Evolutionary conservation across 73 alveolate genomes (phyloP), one percentile per base, ranked within the genome.

Genomic region (Symbiodinium pilosum): DNA sequence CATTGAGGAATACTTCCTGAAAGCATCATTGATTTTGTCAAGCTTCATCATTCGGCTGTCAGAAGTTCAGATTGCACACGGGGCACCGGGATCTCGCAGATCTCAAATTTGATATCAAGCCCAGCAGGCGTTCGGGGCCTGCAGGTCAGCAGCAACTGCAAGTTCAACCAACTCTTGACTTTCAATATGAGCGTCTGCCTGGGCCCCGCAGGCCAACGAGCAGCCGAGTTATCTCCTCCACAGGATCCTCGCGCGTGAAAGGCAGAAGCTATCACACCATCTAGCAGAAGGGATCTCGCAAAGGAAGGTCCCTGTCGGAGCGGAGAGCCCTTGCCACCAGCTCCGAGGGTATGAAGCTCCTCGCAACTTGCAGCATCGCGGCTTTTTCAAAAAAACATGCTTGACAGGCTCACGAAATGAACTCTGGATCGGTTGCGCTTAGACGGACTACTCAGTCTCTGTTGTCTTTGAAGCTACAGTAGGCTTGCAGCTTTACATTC

Each of bases 341-440:
- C 54, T 91, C 97, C 4, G 97, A 91, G 38, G 97, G 97, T n/a
- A 91, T 91, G 88, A 91, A 91, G 77, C 97, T 91, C 97, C 97
- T 91, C 18, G 30, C 36, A 64, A 36, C 71, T 54, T 7, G 26
- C 71, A 54, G 71, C 71, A 16, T 54, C 71, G 71, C 71, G 2
- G 71, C 18, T 16, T 51, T n/a, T n/a, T n/a, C n/a, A n/a, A n/a
- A n/a, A n/a, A n/a, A n/a, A n/a, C n/a, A n/a, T n/a, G n/a, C n/a
- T n/a, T n/a, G n/a, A n/a, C n/a, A n/a, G n/a, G n/a, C n/a, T n/a
- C n/a, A n/a, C 6, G 59, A 14, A 47, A 47, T 14, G 59, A 47
- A 47, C 59, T 47, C 14, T 6, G 59, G 14, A 47, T 47, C 6
- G 14, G 59, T 14, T 47, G 21, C 59, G 21, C 59, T 47, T 6